Evolutionary conservation across 805 yeast genomes (phyloP).

Genomic region (Candida succiphila): DNA sequence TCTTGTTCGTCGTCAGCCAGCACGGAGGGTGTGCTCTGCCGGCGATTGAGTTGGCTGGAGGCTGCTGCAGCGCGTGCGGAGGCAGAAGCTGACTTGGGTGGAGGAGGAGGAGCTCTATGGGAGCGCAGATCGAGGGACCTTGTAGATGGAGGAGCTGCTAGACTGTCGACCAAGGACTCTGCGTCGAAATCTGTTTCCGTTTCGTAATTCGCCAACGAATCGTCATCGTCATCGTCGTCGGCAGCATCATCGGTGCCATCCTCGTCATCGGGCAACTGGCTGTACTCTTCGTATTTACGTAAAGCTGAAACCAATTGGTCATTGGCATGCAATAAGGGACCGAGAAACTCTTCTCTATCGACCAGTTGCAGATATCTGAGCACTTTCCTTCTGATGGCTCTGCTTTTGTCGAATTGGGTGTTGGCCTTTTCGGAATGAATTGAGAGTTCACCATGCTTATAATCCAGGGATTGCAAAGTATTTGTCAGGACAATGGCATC

Average conservation of each 20-base stretch:
- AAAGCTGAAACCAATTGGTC: conserved; percentile 78
- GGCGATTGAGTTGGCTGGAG: too few relatives aligned
- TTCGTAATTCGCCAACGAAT: conserved; percentile 29
- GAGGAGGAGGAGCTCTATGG: conserved; percentile 15
- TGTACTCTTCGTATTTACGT: conserved; percentile 52
- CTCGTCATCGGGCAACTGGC: conserved; percentile 31
- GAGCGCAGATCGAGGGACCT: conserved; percentile 2
- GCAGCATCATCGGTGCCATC: conserved; percentile 36
- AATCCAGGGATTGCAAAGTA: conserved; percentile 33
- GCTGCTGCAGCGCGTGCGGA: neutral
- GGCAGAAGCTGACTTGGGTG: neutral
- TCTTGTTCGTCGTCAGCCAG: conserved; percentile 1
- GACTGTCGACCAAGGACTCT: conserved; percentile 1
- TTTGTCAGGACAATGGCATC: conserved; percentile 64
- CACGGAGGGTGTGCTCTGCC: neutral
- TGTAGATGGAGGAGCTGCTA: conserved; percentile 1
- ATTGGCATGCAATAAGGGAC: conserved; percentile 81
- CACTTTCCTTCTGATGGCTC: conserved; percentile 66
- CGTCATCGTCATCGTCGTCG: conserved; percentile 27
- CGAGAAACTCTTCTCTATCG: conserved; percentile 77
- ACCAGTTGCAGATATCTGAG: conserved; percentile 77
- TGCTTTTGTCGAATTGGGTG: conserved; percentile 64
- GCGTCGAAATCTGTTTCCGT: conserved; percentile 11
- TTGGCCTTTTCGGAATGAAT: conserved; percentile 53
- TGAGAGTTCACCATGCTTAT: conserved; percentile 40